These are phyloP conservation scores for Glomus cerebriforme DNA, from an alignment of 192 early-diverging fungal genomes.

Conservation along the genomic window DNA sequence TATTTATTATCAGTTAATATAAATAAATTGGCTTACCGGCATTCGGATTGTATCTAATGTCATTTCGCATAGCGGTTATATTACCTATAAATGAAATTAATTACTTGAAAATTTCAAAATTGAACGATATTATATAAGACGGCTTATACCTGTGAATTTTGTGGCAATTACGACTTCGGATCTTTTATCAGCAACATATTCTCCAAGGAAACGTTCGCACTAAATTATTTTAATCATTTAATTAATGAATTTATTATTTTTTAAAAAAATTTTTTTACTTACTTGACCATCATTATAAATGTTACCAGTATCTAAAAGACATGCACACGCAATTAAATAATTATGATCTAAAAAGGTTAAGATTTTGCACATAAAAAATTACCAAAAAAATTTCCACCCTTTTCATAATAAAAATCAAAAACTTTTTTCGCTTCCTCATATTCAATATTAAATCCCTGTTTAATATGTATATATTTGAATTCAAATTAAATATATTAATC, in stretches of 20 bases:
- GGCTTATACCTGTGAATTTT: constrained; percentile 36
- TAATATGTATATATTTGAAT: not conserved
- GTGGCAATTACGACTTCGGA: constrained; percentile 53
- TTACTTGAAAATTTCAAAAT: not conserved
- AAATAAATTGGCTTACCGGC: not conserved
- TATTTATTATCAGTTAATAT: not conserved
- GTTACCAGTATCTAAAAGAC: too few species aligned
- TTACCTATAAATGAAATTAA: not conserved
- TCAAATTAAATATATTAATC: not conserved
- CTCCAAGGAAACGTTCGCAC: constrained; percentile 47
- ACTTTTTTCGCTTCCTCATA: constrained; percentile 45
- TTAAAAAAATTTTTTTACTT: not conserved
- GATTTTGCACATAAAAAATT: not conserved
- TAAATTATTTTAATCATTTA: not conserved
- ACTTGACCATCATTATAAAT: not conserved
- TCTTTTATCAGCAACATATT: constrained; percentile 46
- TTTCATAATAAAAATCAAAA: constrained; percentile 50
- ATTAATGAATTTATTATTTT: not conserved
- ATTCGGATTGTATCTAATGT: not conserved
- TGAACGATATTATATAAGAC: not conserved
- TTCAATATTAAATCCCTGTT: constrained; percentile 46
- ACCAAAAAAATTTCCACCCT: constrained; percentile 54
- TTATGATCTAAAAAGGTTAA: not conserved
- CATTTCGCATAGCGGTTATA: too few species aligned
- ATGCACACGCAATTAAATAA: too few species aligned